Percentiles rank a stretch among this genome's conserved stretches.
phyloP scores from a whole-genome alignment of 2,329 filamentous ascomycete genomes.

The Pseudocercospora fijiensis region DNA sequence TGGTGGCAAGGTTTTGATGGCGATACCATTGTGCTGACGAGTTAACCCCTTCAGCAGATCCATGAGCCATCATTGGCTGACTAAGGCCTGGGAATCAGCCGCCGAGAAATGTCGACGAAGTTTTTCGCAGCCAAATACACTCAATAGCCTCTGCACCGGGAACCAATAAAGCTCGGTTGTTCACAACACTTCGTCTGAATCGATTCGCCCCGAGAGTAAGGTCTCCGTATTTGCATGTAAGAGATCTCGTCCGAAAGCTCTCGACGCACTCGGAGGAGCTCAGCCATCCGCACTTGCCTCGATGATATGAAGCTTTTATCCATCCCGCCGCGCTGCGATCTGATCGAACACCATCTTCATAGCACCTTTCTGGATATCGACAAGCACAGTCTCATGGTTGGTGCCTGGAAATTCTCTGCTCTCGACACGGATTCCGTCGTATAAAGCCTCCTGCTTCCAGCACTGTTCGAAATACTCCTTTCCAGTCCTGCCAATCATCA shows the following conservation, averaged over 20 bases:
- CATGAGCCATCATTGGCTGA: background rate
- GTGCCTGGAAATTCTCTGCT: conserved; percentile 34
- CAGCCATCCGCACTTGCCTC: background rate
- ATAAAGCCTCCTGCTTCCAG: conserved; percentile 38
- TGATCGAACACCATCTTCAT: conserved; percentile 27
- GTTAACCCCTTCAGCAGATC: background rate
- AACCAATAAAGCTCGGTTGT: too few species aligned
- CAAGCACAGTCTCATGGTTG: conserved; percentile 43
- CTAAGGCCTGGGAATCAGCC: background rate
- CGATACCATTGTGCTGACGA: background rate
- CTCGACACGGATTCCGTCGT: conserved; percentile 39
- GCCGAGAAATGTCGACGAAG: too few species aligned
- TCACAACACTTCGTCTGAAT: too few species aligned
- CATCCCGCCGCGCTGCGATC: conserved; percentile 7
- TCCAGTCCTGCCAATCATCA: conserved; percentile 46
- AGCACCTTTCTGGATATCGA: conserved; percentile 30
- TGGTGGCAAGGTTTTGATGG: background rate
- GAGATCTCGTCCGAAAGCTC: background rate
- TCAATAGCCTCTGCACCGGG: too few species aligned
- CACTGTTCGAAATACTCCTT: conserved; percentile 46
- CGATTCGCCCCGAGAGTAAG: too few species aligned
- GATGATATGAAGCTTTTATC: background rate
- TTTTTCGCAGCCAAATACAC: too few species aligned
- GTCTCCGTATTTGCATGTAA: too few species aligned
- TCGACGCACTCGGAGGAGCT: background rate